phyloP scores from a whole-genome alignment of 495 filamentous ascomycete genomes.

The Tuber microsphaerosporum region DNA sequence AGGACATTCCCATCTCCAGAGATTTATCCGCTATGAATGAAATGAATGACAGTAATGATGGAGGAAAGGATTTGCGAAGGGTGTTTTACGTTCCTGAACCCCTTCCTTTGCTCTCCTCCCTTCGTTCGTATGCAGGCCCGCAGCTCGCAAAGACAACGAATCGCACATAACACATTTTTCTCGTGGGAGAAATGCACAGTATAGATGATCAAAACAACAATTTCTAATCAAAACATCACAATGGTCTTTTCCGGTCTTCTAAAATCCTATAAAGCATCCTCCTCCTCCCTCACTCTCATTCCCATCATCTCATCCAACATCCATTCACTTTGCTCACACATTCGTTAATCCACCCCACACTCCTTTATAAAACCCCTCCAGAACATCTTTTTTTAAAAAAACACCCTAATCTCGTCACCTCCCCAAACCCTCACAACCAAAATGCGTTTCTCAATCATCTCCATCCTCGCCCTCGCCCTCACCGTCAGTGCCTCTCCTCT shows the following conservation, averaged over 20 bases:
- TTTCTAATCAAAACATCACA: background rate
- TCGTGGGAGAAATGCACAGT: background rate
- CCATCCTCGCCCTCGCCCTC: conserved; percentile 20
- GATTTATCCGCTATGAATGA: background rate
- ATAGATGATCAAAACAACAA: background rate
- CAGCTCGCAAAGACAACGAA: background rate
- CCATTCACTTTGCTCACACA: background rate
- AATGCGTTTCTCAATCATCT: conserved; percentile 2
- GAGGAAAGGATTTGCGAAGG: background rate
- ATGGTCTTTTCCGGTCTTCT: background rate
- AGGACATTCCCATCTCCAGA: background rate
- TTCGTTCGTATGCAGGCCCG: background rate
- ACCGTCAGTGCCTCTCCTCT: conserved; percentile 20
- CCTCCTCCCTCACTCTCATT: no score
- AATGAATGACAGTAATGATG: background rate
- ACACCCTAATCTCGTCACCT: no score
- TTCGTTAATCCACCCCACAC: background rate
- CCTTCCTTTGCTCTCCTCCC: background rate
- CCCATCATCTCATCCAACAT: background rate
- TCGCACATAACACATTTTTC: background rate
- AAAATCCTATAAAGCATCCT: background rate
- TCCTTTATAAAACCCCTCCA: background rate
- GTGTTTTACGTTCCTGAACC: background rate
- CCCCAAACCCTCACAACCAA: no score
- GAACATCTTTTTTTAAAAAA: no score